Evolutionary conservation across 2,329 filamentous ascomycete genomes (phyloP), one percentile per base, ranked within the genome.

Genomic region (Hymenoscyphus albidus): DNA sequence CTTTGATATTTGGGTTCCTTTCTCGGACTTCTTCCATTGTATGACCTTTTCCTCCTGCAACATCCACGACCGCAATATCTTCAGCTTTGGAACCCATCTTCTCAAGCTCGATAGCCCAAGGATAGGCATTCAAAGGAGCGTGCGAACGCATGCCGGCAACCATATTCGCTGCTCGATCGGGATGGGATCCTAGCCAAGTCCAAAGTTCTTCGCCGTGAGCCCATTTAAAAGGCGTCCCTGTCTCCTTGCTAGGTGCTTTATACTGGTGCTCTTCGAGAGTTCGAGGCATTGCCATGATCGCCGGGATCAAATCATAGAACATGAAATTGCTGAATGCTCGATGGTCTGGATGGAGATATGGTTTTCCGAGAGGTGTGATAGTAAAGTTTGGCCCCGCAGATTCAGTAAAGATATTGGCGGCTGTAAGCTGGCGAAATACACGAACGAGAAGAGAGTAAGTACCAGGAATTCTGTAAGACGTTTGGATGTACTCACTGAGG

Each of bases 51-150:
- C 69, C 68, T 13, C 70, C 70, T 35, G 63, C 69, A 60, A 70
- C 62, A 64, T 71, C 69, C n/a, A 71, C 70, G 57, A 72, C 56
- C 1, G 65, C 66, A 2, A 70, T 58, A 35, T 69, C 69, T 13
- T 66, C 63, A n/a, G 70, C 63, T 61, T 68, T 67, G 22, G 69
- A 14, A 54, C 64, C 54, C 38, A 69, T 55, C 55, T 67, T 70
- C 89, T 86, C 62, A 94, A 80, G 71, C 92, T 97, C 69, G 86
- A 81, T 83, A 96, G 85, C 0, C 83, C 92, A 70, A 12, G 68
- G 70, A 62, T 70, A 69, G 12, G 68, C 67, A 62, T 70, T 66
- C 27, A 55, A 59, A 42, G 68, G 59, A 38, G 68, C 66, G 38
- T 64, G 68, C 3, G 69, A 70, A 7, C 61, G 62, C 65, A 69